Base-by-base conservation (phyloP, 1,284 basidiomycete genomes). In the Pseudozyma sp. region DNA sequence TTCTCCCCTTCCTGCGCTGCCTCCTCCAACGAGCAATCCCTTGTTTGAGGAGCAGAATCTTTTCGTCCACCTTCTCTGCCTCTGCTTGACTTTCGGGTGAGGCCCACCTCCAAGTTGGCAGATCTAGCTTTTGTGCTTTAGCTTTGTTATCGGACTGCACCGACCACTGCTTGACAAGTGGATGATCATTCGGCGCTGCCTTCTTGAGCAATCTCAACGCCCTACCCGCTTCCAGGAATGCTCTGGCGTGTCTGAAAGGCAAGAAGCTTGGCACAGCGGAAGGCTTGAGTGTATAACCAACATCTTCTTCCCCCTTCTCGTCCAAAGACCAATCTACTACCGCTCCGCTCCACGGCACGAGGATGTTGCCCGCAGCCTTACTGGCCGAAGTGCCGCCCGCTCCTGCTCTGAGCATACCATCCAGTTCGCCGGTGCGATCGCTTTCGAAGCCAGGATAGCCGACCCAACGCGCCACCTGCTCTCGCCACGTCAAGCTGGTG, bases 141-240 rank as follows among this genome's bases (percentile, higher is more conserved):
- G 36, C 36, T 13, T 7, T 47, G 1, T 47, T 43, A 3, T 59
- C 39, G 9, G 52, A 62, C 0, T 57, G 25, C 25, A 76, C 35
- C 7, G 60, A 54, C 70, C 62, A 72, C 25, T 62, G 60, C 18
- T 43, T 54, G 14, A 79, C 72, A 25, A 80, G 65, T 6, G 77
- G 78, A 62, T 80, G 78, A 35, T 61, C 76, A 1, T 48, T n/a
- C 8, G 76, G 76, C 2, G 76, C 78, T 1, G 76, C 78, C 31
- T 72, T 75, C 51, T 72, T 78, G 21, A 79, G 66, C 52, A 79
- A 39, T n/a, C 72, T 52, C 36, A 80, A 39, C 11, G 76, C 77
- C 21, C 78, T 49, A 7, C 78, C 78, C 1, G 74, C 77, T 39
- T 80, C 78, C 12, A 80, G 49, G 12, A 79, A 70, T 1, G 73